Base-by-base conservation (phyloP, 805 yeast species). In the Candida ipomoeae region DNA sequence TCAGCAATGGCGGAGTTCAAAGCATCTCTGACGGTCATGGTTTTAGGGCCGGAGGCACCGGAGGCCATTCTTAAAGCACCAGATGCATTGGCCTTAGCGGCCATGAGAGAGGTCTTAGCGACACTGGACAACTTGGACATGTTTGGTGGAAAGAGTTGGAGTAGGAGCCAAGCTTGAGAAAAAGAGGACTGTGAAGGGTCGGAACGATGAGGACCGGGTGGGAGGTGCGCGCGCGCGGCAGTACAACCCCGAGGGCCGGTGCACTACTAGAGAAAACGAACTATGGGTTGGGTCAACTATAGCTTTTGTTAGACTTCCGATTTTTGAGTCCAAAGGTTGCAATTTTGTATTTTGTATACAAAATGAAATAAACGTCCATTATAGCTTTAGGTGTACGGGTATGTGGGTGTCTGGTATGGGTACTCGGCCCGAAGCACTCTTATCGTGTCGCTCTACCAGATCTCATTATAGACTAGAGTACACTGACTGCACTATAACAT, bases 21-120 rank as follows among this genome's bases (percentile, higher is more conserved):
- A 43, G 99, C 99, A 63, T 94, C 99, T 79, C 99, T 87, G 51
- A 94, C 97, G 14, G 98, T 89, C 80, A 92, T 81, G 53, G 75
- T 72, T 48, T 76, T 73, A 37, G 83, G 71, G 56, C 81, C 84
- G 23, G 83, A 65, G 18, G 80, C 64, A 8, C 76, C 67, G 6
- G 80, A 73, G 6, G 81, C 80, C 46, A 68, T 59, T 66, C 80
- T 72, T 39, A 65, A 52, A 38, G 63, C 51, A 32, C 60, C 54
- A 44, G 55, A 50, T 48, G 60, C 57, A 34, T 56, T 52, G 47
- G 61, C 59, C 58, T 63, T 69, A 48, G 70, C 57, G 31, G 72
- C 71, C 58, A 68, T 61, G 48, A 64, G 66, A 57, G 79, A 77
- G 38, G 78, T 73, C 60, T 70, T 70, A 51, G 78, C 77, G 54